Base-by-base conservation (phyloP, 2,329 filamentous ascomycete genomes). In the Sporothrix pseudoabietina region DNA sequence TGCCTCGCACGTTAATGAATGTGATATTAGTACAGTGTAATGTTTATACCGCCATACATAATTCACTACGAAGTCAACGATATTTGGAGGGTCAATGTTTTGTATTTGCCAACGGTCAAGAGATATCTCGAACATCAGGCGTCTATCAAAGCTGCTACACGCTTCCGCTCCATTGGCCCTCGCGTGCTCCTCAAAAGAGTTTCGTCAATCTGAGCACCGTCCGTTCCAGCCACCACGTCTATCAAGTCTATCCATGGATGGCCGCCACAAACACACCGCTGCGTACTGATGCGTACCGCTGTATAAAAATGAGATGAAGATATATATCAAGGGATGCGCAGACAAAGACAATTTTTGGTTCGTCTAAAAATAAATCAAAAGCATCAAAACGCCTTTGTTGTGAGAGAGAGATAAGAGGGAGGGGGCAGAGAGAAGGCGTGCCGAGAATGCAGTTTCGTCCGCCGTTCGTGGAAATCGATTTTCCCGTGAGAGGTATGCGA, bases 281-380 rank as follows among this genome's bases (percentile, higher is more conserved):
- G 19, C 66, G 47, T 54, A 69, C 66, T 7, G 47, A 59, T 26
- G 39, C 19, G 59, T 63, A 41, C 16, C 59, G 19, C 22, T 41
- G 35, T 44, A 44, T 49, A 22, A 26, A 52, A 22, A 22, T 32
- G 26, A 49, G 7, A 19, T 5, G 32, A 35, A 52, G 10, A 52
- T 47, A n/a, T 49, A 68, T 52, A 52, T 68, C 10, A 32, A 66
- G 6, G 39, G 22, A 55, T 35, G 22, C 22, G 26, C 35, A 52
- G 47, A 39, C 65, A 52, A 39, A 52, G 19, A 55, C 2, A 14
- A 44, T 16, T 49, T 39, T 69, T 4, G 47, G 39, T 54, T 35
- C 66, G 66, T 59, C 52, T 49, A 71, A 71, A 68, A 71, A 44
- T 16, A 71, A 32, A 59, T 44, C 14, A 59, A 57, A 71, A 57